phyloP scores from a whole-genome alignment of 2,329 filamentous ascomycete species.

The Eutypa lata region DNA sequence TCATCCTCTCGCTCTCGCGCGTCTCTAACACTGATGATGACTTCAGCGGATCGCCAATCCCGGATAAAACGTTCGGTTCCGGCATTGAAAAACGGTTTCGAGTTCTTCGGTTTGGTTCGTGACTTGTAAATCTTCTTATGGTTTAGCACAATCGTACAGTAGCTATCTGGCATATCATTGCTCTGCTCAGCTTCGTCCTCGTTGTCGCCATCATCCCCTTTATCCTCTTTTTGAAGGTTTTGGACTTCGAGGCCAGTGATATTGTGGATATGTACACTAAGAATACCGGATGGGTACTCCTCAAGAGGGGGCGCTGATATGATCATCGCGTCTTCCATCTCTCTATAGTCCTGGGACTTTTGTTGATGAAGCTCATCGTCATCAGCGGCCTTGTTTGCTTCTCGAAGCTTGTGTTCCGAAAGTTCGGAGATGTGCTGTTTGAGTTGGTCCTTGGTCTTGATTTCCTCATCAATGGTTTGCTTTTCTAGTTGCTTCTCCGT shows the following conservation, averaged over 20 bases:
- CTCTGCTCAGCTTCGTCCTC: conserved; percentile 58
- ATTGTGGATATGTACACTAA: conserved; percentile 70
- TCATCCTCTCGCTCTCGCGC: conserved; percentile 67
- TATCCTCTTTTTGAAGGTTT: conserved; percentile 52
- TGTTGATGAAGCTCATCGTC: conserved; percentile 65
- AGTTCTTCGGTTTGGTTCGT: conserved; percentile 73
- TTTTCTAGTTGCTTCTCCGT: conserved; percentile 58
- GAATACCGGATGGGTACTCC: conserved; percentile 61
- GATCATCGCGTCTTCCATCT: conserved; percentile 60
- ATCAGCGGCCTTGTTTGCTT: conserved; percentile 56
- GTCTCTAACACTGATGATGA: conserved; percentile 67
- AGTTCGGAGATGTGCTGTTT: conserved; percentile 52
- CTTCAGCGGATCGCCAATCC: conserved; percentile 64
- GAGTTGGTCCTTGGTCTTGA: conserved; percentile 57
- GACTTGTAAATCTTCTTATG: conserved; percentile 68
- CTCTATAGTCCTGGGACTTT: conserved; percentile 63
- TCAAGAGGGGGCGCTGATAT: conserved; percentile 63
- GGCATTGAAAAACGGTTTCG: conserved; percentile 76
- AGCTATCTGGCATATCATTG: conserved; percentile 65
- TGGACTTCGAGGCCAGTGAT: conserved; percentile 66
- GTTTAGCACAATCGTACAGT: conserved; percentile 72
- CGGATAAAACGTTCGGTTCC: conserved; percentile 69
- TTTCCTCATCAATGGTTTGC: conserved; percentile 57
- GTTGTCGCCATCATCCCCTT: conserved; percentile 44
- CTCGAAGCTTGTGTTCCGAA: conserved; percentile 62